Base-by-base conservation (phyloP, 1,139 yeast species). In the Yamadazyma mexicana region DNA sequence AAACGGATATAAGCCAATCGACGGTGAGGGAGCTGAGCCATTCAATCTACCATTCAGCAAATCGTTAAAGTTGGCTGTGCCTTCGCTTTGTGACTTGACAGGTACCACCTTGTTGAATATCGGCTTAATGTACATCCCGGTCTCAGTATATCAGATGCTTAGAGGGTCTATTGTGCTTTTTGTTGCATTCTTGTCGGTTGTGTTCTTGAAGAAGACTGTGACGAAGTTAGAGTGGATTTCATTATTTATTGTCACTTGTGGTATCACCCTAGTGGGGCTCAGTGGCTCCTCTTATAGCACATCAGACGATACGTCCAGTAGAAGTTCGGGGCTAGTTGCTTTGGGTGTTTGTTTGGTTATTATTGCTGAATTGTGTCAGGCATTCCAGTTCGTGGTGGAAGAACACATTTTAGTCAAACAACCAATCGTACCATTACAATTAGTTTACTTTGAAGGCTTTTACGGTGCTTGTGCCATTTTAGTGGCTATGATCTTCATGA, bases 101-200 rank as follows among this genome's bases (percentile, higher is more conserved):
- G 92, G 84, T 3, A 86, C 95, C 1, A 85, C 94, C 0, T 61
- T 86, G 50, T 75, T 86, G 77, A 83, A 85, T 51, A 59, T 85
- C n/a, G 95, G 94, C 1, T 69, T 87, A 46, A 59, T 85, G 12
- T 79, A 81, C 56, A 81, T 82, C 1, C 94, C 95, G 0, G 95
- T 86, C n/a, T 83, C 91, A 1, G 75, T 86, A 34, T 87, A 84
- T 59, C 95, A 87, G 58, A 87, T 87, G 95, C 81, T 85, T 11
- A 69, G 95, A 48, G 95, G 95, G 4, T 77, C 91, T 0, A 66
- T 86, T 35, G 88, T 86, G 32, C 64, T 87, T 33, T 85, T 84
- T 64, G 95, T 86, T 24, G 95, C 91, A 2, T 59, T 81, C 15
- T 73, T 85, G 53, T 81, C 89, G 14, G 83, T 83, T 15, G 28